Conservation (phyloP, 2,329 filamentous ascomycete species). For the Domatiomyces globalis region DNA sequence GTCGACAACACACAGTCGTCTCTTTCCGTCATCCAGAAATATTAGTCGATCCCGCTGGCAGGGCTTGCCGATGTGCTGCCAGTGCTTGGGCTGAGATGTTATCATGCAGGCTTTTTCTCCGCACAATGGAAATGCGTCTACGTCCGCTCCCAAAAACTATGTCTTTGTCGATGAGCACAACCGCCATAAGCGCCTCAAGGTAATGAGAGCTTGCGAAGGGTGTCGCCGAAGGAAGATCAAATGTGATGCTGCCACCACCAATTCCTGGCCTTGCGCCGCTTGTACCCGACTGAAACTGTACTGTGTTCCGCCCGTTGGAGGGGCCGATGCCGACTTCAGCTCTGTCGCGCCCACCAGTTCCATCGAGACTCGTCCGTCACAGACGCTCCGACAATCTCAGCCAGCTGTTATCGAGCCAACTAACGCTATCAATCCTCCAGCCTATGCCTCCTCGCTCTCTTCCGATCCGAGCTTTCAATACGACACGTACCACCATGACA, state of each 20-base stretch:
- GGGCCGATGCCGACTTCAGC: slow-evolving; percentile 46
- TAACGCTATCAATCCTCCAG: neutral
- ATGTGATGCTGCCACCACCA: slow-evolving; percentile 91
- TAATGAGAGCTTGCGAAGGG: slow-evolving; percentile 94
- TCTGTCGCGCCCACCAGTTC: neutral
- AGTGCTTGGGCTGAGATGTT: slow-evolving; percentile 10
- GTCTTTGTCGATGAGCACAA: slow-evolving; percentile 99
- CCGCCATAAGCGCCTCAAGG: slow-evolving; percentile 90
- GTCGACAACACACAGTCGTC: slow-evolving; percentile 2
- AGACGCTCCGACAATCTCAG: neutral
- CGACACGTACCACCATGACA: neutral
- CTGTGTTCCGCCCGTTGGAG: slow-evolving; percentile 76
- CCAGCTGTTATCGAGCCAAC: neutral
- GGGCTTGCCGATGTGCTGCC: slow-evolving; percentile 14
- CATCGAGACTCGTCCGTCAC: neutral
- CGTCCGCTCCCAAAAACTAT: slow-evolving; percentile 48
- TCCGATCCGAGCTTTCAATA: neutral
- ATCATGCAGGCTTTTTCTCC: slow-evolving; percentile 16
- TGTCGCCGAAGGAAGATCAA: slow-evolving; percentile 94
- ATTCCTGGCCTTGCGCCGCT: slow-evolving; percentile 92
- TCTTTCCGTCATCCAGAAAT: slow-evolving; percentile 6
- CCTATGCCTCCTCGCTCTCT: neutral
- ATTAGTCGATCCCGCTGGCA: neutral
- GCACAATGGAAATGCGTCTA: slow-evolving; percentile 6
- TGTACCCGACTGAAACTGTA: slow-evolving; percentile 85